These are phyloP conservation scores for Ceratobasidium sp. DNA, from an alignment of 1,284 basidiomycete species.

Conservation along the genomic window DNA sequence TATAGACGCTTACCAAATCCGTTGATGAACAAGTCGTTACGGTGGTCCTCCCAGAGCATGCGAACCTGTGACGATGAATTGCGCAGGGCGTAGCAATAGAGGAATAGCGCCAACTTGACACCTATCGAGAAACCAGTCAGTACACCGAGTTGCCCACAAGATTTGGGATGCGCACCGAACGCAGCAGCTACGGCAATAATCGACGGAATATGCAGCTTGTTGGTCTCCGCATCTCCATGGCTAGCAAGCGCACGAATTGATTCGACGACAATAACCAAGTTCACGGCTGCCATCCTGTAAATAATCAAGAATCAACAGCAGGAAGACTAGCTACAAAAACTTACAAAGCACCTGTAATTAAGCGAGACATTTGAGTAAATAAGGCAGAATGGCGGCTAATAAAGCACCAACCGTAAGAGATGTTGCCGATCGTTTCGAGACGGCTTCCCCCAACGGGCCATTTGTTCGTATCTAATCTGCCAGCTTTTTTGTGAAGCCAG, in stretches of 20 bases:
- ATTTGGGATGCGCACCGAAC: constrained; percentile 64
- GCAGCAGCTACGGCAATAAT: constrained; percentile 85
- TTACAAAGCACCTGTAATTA: constrained; percentile 70
- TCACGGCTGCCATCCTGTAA: constrained; percentile 83
- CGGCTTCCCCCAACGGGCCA: constrained; percentile 94
- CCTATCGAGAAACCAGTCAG: constrained; percentile 57
- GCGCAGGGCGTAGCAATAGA: constrained; percentile 86
- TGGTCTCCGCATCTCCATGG: constrained; percentile 64
- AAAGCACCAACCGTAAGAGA: constrained; percentile 76
- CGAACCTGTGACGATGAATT: constrained; percentile 88
- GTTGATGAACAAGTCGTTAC: constrained; percentile 90
- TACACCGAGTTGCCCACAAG: background rate
- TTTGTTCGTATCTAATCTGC: constrained; percentile 77
- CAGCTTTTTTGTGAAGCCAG: constrained; percentile 81
- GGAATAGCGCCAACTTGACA: constrained; percentile 85
- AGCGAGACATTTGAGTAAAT: constrained; percentile 8
- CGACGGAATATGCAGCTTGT: constrained; percentile 82
- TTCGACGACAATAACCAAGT: constrained; percentile 87
- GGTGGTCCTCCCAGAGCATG: constrained; percentile 94
- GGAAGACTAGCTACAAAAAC: constrained; percentile 53
- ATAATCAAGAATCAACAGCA: constrained; percentile 42
- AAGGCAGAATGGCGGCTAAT: background rate
- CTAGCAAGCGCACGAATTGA: constrained; percentile 76
- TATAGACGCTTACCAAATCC: constrained; percentile 65
- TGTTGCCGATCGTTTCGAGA: constrained; percentile 91